Conservation (phyloP, 1,139 yeast genomes). For the Saccharomyces hybrid region DNA sequence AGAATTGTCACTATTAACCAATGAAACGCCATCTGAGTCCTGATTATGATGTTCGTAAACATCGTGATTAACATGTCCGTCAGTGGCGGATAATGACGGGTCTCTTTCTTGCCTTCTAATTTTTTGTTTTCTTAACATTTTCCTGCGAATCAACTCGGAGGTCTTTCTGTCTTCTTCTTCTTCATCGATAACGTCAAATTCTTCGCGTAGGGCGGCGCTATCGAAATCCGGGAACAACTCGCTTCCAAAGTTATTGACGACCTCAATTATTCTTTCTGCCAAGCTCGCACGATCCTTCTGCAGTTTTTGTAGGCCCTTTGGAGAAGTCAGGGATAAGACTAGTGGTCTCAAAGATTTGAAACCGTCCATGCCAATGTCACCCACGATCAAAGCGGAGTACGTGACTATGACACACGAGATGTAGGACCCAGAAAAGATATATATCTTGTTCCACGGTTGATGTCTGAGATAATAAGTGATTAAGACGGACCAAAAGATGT, state of each 20-base stretch:
- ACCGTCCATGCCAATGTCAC: slow-evolving; percentile 89
- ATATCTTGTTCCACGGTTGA: slow-evolving; percentile 19
- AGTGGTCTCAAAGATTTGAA: slow-evolving; percentile 78
- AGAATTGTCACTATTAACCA: slow-evolving; percentile 31
- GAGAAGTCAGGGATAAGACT: slow-evolving; percentile 59
- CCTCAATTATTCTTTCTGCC: slow-evolving; percentile 42
- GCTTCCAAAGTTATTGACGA: slow-evolving; percentile 57
- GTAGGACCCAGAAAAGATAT: slow-evolving; percentile 31
- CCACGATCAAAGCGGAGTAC: slow-evolving; percentile 79
- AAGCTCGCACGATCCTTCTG: slow-evolving; percentile 43
- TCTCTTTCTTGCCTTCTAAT: slow-evolving; percentile 6
- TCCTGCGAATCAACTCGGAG: slow-evolving; percentile 28
- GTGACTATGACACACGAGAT: slow-evolving; percentile 55
- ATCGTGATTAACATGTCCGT: slow-evolving; percentile 7
- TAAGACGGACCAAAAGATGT: slow-evolving; percentile 66
- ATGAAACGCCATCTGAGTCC: slow-evolving; percentile 30
- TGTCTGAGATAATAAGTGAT: slow-evolving; percentile 40
- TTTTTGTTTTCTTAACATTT: slow-evolving; percentile 21
- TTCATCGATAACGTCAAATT: slow-evolving; percentile 14
- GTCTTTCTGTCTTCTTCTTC: slow-evolving; percentile 24
- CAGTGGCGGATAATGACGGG: neutral
- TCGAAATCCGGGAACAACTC: slow-evolving; percentile 54
- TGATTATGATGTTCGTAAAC: slow-evolving; percentile 10
- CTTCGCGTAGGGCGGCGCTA: slow-evolving; percentile 14
- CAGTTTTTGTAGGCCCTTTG: slow-evolving; percentile 39